Evolutionary conservation across 768 basidiomycete genomes (phyloP).

Genomic region (Daedalea quercina): DNA sequence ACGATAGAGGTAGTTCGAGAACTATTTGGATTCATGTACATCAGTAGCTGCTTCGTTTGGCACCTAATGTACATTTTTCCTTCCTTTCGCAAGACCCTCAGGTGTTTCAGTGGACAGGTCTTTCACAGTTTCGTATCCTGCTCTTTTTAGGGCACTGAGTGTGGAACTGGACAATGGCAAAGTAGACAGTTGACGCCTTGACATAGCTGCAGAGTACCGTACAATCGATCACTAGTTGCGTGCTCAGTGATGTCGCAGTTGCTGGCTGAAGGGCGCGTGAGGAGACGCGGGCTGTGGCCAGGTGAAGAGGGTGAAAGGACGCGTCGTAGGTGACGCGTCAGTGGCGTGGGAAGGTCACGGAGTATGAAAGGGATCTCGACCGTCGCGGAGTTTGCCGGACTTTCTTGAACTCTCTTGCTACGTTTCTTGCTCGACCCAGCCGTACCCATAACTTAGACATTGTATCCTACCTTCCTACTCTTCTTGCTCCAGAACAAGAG

Average conservation of each 20-base stretch:
- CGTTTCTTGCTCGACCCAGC: slow-evolving; percentile 1
- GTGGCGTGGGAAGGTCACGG: slow-evolving; percentile 18
- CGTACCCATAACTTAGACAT: slow-evolving; percentile 2
- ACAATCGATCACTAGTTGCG: too few relatives aligned
- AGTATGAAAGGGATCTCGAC: slow-evolving; percentile 5
- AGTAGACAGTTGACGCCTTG: slow-evolving; percentile 39
- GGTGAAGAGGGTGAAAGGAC: neutral
- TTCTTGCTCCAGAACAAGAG: slow-evolving; percentile 13
- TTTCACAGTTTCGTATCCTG: slow-evolving; percentile 52
- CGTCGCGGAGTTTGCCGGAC: slow-evolving; percentile 14
- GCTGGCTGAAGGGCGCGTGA: too few relatives aligned
- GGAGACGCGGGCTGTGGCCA: neutral
- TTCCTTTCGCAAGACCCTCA: slow-evolving; percentile 47
- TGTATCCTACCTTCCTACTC: slow-evolving; percentile 10
- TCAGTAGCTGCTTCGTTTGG: neutral
- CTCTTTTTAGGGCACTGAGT: slow-evolving; percentile 38
- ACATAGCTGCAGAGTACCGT: neutral
- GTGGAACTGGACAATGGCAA: slow-evolving; percentile 39
- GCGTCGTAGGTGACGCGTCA: slow-evolving; percentile 8
- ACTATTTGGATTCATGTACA: slow-evolving; percentile 30
- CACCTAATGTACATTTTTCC: slow-evolving; percentile 2
- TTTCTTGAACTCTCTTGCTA: slow-evolving; percentile 9
- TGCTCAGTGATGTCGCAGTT: neutral
- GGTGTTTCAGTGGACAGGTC: slow-evolving; percentile 41
- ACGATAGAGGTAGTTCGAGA: slow-evolving; percentile 38